These are phyloP conservation scores for Elasticomyces elasticus DNA, from an alignment of 495 filamentous ascomycete species.

Conservation along the genomic window DNA sequence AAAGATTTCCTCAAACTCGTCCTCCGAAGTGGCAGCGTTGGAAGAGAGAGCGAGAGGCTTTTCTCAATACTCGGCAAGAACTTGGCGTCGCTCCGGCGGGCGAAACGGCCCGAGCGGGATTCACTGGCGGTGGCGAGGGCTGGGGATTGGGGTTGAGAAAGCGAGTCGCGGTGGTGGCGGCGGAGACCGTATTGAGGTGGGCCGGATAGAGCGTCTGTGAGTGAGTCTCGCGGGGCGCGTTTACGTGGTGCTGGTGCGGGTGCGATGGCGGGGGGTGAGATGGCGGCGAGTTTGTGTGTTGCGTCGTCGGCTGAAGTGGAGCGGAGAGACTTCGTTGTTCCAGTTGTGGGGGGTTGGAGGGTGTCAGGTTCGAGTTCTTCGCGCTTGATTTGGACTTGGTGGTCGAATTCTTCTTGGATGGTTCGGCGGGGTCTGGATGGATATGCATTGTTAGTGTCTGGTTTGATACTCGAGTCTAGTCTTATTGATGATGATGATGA, in stretches of 20 bases:
- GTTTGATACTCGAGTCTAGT: no score
- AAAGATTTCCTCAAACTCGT: no score
- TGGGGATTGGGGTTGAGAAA: neutral
- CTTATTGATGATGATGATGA: no score
- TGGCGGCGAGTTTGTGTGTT: neutral
- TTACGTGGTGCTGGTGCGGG: neutral
- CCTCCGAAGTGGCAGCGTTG: no score
- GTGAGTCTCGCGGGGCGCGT: neutral
- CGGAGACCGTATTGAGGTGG: constrained; percentile 8
- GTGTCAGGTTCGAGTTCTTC: neutral
- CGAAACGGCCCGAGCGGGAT: constrained; percentile 1
- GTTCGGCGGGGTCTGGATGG: no score
- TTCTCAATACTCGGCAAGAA: constrained; percentile 3
- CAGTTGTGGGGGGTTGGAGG: neutral
- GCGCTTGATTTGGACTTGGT: neutral
- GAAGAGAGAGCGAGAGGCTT: no score
- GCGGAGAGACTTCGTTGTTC: no score
- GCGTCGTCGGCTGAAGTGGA: no score
- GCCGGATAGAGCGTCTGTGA: constrained; percentile 4
- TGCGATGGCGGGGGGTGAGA: neutral
- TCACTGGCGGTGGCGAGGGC: no score
- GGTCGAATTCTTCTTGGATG: neutral
- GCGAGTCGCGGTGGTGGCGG: constrained; percentile 1
- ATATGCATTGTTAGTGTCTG: no score
- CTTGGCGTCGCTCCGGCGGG: constrained; percentile 15